Percentiles rank a stretch among this genome's conserved stretches.
phyloP scores from a whole-genome alignment of 192 early-diverging fungal species.

The Phycomyces nitens region DNA sequence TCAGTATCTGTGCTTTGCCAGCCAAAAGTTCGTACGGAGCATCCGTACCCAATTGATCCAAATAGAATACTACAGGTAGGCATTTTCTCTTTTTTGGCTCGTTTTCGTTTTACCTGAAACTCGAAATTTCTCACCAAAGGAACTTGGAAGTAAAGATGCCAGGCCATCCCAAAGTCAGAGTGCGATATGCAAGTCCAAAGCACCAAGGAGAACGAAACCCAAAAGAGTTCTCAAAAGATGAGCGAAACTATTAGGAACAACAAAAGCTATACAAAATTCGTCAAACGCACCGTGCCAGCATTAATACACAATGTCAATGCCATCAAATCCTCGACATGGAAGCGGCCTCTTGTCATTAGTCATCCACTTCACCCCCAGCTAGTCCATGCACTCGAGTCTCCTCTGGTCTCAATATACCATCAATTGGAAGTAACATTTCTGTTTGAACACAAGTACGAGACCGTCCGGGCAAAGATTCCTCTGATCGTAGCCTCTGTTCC shows the following conservation, averaged over 20 bases:
- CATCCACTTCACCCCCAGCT: constrained; percentile 20
- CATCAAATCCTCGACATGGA: constrained; percentile 17
- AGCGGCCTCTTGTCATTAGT: constrained; percentile 23
- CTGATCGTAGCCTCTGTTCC: constrained; percentile 28
- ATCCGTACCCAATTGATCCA: constrained; percentile 30
- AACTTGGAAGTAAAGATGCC: constrained; percentile 7
- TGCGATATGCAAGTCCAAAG: constrained; percentile 1
- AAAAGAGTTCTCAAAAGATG: neutral
- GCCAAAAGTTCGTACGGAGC: constrained; percentile 24
- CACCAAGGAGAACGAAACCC: too few relatives aligned
- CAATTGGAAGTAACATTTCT: constrained; percentile 27
- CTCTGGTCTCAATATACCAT: constrained; percentile 28
- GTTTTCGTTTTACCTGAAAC: constrained; percentile 3
- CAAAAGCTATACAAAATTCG: constrained; percentile 12
- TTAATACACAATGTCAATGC: constrained; percentile 22
- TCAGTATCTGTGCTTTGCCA: constrained; percentile 25
- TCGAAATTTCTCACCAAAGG: constrained; percentile 8
- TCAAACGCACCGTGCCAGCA: constrained; percentile 25
- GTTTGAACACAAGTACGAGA: constrained; percentile 27
- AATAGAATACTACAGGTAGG: constrained; percentile 30
- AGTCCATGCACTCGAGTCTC: constrained; percentile 19
- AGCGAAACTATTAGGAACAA: neutral
- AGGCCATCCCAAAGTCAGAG: constrained; percentile 13
- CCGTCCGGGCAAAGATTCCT: constrained; percentile 28
- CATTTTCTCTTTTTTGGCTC: neutral